phyloP scores from a whole-genome alignment of 2,329 filamentous ascomycete genomes.

The Coniochaeta ligniaria region DNA sequence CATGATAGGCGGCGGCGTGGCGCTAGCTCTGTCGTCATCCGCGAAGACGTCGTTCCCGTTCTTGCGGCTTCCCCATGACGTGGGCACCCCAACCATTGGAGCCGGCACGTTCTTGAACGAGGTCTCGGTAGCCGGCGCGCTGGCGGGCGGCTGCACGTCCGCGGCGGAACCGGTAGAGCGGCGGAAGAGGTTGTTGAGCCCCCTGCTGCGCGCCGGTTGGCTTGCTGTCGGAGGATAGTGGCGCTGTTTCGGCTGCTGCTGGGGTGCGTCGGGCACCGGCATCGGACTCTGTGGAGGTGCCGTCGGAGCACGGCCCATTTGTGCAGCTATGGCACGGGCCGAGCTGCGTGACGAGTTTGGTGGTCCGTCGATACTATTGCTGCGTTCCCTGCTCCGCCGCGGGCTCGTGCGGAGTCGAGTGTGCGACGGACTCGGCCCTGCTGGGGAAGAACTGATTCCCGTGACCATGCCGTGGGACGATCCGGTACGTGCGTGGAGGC shows the following conservation, averaged over 20 bases:
- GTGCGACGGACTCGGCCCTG: slow-evolving; percentile 11
- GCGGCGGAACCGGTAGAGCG: slow-evolving; percentile 36
- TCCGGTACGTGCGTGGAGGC: slow-evolving; percentile 40
- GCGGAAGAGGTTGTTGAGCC: slow-evolving; percentile 43
- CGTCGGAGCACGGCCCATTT: slow-evolving; percentile 12
- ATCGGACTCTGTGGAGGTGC: slow-evolving; percentile 12
- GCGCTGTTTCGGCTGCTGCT: slow-evolving; percentile 20
- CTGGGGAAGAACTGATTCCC: slow-evolving; percentile 9
- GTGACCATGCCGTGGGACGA: slow-evolving; percentile 16
- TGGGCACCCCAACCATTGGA: slow-evolving; percentile 9
- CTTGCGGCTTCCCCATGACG: slow-evolving; percentile 4
- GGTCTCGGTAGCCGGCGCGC: slow-evolving; percentile 15
- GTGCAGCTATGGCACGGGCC: not conserved
- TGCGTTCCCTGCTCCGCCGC: slow-evolving; percentile 12
- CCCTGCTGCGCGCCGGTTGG: slow-evolving; percentile 30
- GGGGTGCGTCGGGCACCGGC: slow-evolving; percentile 9
- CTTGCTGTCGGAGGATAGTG: slow-evolving; percentile 46
- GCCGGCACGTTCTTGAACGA: slow-evolving; percentile 9
- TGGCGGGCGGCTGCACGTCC: slow-evolving; percentile 9
- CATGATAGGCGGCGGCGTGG: slow-evolving; percentile 50
- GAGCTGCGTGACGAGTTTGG: slow-evolving; percentile 2
- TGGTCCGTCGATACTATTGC: slow-evolving; percentile 16
- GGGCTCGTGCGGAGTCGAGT: slow-evolving; percentile 18
- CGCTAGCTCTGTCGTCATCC: slow-evolving; percentile 34
- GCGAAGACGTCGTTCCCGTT: slow-evolving; percentile 9